Percentiles rank a stretch among this genome's conserved stretches.
phyloP scores from a whole-genome alignment of 768 basidiomycete genomes.

The Leccinum olivaceopallidum region DNA sequence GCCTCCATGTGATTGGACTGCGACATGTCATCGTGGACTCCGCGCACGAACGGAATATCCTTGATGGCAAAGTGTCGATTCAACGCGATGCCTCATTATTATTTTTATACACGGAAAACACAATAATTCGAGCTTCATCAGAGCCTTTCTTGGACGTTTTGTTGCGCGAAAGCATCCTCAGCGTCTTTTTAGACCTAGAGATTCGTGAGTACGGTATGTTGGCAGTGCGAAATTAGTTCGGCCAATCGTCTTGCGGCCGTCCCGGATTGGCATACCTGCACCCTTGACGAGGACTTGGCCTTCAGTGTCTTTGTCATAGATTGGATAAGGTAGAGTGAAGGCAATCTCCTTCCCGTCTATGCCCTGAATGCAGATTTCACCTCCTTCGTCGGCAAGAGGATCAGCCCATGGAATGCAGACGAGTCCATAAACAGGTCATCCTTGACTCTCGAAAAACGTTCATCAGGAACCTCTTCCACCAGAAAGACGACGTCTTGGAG shows the following conservation, averaged over 20 bases:
- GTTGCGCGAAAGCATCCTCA: no score
- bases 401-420: conserved; percentile 60
- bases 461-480: conserved; percentile 58
- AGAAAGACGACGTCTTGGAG: conserved; percentile 70
- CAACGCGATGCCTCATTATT: conserved; percentile 78
- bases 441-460: conserved; percentile 54
- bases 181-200: no score
- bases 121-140: conserved; percentile 55
- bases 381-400: conserved; percentile 45
- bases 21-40: conserved; percentile 85
- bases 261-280: conserved; percentile 69
- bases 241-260: conserved; percentile 51
- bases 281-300: conserved; percentile 54
- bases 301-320: conserved; percentile 46
- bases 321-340: conserved; percentile 53
- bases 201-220: no score
- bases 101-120: conserved; percentile 98
- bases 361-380: conserved; percentile 51
- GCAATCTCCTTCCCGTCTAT: conserved; percentile 57
- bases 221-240: conserved; percentile 21
- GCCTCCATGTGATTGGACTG: conserved; percentile 84
- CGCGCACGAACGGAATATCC: conserved; percentile 75
- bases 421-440: conserved; percentile 54
- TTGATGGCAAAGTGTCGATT: conserved; percentile 68
- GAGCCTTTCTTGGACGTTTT: no score